A percentile compares a stretch with the other conserved stretches of the same genome.
Conservation (phyloP, 2,329 filamentous ascomycete species). For the Colletotrichum scovillei region DNA sequence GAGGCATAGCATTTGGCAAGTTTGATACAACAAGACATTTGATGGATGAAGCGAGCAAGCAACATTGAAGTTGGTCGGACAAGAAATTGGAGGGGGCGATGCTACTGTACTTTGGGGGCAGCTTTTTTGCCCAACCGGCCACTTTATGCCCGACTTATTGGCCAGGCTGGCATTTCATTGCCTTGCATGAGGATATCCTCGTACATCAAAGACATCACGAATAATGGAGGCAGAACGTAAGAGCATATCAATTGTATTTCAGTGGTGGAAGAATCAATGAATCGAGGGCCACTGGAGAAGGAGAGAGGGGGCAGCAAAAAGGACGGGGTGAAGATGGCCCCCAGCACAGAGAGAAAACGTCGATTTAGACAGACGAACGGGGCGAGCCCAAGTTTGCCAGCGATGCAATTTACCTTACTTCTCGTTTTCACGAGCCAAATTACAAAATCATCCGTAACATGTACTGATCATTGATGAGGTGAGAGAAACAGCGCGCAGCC, state of each 20-base stretch:
- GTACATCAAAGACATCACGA: neutral
- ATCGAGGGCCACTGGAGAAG: neutral
- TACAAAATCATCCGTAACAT: neutral
- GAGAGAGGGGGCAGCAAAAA: neutral
- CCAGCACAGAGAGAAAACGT: neutral
- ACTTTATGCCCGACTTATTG: neutral
- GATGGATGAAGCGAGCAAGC: neutral
- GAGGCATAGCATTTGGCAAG: neutral
- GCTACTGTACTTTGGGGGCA: neutral
- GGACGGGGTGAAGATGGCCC: neutral
- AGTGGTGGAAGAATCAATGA: neutral
- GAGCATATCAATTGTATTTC: neutral
- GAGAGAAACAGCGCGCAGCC: neutral
- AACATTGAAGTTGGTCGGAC: neutral
- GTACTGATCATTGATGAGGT: neutral
- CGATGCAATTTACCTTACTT: neutral
- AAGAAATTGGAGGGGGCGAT: neutral
- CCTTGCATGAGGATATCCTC: neutral
- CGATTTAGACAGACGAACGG: constrained; percentile 1
- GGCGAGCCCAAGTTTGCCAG: neutral
- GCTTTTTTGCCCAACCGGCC: neutral
- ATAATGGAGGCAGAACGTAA: neutral
- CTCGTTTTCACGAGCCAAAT: neutral
- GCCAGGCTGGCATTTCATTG: neutral
- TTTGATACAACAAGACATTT: neutral